phyloP scores from a whole-genome alignment of 345 rosid species.

The Salix arbutifolia region DNA sequence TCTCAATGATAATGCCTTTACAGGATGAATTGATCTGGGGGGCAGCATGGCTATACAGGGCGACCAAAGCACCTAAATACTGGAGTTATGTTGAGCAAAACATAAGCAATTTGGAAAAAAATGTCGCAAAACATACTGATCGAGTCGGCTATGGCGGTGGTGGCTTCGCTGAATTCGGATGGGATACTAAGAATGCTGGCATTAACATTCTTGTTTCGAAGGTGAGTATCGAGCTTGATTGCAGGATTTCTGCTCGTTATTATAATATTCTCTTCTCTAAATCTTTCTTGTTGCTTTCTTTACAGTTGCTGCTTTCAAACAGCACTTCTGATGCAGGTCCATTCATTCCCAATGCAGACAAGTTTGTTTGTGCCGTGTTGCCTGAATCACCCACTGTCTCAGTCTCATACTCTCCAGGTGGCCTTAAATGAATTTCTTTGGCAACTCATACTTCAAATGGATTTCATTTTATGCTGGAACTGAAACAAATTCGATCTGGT shows the following conservation, averaged over 20 bases:
- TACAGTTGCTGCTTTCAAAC: conserved; percentile 21
- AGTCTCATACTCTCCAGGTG: conserved; percentile 49
- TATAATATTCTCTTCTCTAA: not conserved
- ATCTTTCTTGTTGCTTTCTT: not conserved
- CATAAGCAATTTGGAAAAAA: conserved; percentile 18
- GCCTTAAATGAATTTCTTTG: not conserved
- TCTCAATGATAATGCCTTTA: too few relatives aligned
- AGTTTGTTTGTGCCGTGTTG: conserved; percentile 38
- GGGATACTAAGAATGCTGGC: conserved; percentile 26
- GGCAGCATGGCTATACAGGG: conserved; percentile 27
- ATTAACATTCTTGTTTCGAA: conserved; percentile 20
- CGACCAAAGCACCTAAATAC: conserved; percentile 32
- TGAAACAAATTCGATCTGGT: not conserved
- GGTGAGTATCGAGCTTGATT: not conserved
- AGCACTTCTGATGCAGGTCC: conserved; percentile 4
- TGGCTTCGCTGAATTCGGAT: conserved; percentile 29
- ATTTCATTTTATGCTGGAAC: not conserved
- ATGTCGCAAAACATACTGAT: not conserved
- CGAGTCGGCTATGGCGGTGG: not conserved
- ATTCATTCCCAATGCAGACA: conserved; percentile 34
- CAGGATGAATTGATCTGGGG: conserved; percentile 30
- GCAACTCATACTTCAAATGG: not conserved
- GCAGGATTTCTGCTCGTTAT: not conserved
- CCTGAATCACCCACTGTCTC: conserved; percentile 50
- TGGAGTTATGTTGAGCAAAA: conserved; percentile 38